These are phyloP conservation scores for Leccinum variicolor DNA, from an alignment of 768 basidiomycete genomes.

Conservation along the genomic window DNA sequence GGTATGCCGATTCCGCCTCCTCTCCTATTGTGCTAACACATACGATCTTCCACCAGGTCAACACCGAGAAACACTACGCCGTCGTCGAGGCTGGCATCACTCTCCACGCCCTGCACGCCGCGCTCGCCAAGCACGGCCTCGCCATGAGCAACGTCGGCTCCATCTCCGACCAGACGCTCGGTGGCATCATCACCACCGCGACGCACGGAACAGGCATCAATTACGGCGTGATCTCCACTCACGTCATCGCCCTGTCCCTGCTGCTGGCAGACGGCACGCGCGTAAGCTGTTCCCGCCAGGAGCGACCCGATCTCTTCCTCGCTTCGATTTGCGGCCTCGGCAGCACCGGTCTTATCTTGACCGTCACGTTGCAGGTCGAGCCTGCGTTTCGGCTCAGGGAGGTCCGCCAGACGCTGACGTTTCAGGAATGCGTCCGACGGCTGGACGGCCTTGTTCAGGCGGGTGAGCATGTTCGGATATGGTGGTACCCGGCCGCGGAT, in stretches of 20 bases:
- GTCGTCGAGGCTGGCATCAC: constrained; percentile 77
- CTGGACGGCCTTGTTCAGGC: constrained; percentile 54
- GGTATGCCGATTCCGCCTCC: constrained; percentile 47
- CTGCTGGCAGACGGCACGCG: constrained; percentile 73
- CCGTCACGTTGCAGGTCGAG: constrained; percentile 75
- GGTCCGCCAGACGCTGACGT: constrained; percentile 54
- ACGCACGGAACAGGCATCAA: constrained; percentile 88
- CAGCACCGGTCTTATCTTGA: constrained; percentile 82
- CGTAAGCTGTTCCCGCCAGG: constrained; percentile 60
- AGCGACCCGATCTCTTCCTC: constrained; percentile 74
- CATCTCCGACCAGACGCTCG: constrained; percentile 94
- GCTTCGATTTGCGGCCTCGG: constrained; percentile 92
- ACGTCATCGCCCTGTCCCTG: constrained; percentile 71
- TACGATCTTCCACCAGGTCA: constrained; percentile 47
- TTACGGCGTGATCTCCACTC: constrained; percentile 78
- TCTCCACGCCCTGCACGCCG: constrained; percentile 67
- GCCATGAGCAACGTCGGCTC: constrained; percentile 94
- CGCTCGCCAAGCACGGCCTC: constrained; percentile 61
- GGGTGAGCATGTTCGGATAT: constrained; percentile 89
- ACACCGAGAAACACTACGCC: constrained; percentile 62
- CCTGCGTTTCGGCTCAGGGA: constrained; percentile 80
- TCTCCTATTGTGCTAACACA: background rate
- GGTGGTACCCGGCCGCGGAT: constrained; percentile 91
- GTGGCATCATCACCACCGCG: constrained; percentile 88
- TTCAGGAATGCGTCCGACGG: constrained; percentile 57